A percentile compares a stretch with the other conserved stretches of the same genome.
Evolutionary conservation across 441 rosid genomes (phyloP).

Genomic region (Aquilaria agallochum): DNA sequence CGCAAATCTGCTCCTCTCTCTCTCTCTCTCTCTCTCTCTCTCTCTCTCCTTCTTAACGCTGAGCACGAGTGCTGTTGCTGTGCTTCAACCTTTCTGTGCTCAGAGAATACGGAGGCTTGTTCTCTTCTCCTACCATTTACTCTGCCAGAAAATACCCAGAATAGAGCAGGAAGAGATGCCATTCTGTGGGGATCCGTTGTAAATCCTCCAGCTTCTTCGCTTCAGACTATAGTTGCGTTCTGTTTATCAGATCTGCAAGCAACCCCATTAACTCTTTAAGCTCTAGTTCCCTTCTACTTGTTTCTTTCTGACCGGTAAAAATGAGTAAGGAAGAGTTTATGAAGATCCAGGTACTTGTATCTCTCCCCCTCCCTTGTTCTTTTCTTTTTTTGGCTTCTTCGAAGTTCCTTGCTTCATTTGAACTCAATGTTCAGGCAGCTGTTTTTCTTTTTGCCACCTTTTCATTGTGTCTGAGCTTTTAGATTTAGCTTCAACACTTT

Average conservation of each 20-base stretch:
- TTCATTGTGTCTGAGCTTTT: not conserved
- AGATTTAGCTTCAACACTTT: not conserved
- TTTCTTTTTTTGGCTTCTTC: not conserved
- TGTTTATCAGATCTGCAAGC: constrained; percentile 46
- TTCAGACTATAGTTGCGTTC: constrained; percentile 15
- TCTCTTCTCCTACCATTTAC: constrained; percentile 16
- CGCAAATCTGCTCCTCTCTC: constrained; percentile 14
- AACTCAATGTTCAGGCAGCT: constrained; percentile 1
- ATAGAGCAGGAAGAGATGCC: constrained; percentile 19
- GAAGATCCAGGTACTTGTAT: constrained; percentile 76
- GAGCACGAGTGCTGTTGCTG: constrained; percentile 28
- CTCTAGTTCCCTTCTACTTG: constrained; percentile 20
- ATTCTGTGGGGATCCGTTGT: constrained; percentile 27
- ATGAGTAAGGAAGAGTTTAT: constrained; percentile 98
- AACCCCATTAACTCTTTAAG: constrained; percentile 6
- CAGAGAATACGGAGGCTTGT: constrained; percentile 15
- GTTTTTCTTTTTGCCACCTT: not conserved
- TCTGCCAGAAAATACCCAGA: constrained; percentile 19
- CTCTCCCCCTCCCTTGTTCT: not conserved
- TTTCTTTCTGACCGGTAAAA: constrained; percentile 20
- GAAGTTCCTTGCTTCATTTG: constrained; percentile 14
- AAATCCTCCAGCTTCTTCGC: constrained; percentile 13
- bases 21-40: constrained; percentile 24
- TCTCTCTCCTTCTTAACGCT: constrained; percentile 20
- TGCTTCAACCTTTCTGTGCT: constrained; percentile 20